Base-by-base conservation (phyloP, 2,329 filamentous ascomycete species). In the Penicillium brevicompactum region DNA sequence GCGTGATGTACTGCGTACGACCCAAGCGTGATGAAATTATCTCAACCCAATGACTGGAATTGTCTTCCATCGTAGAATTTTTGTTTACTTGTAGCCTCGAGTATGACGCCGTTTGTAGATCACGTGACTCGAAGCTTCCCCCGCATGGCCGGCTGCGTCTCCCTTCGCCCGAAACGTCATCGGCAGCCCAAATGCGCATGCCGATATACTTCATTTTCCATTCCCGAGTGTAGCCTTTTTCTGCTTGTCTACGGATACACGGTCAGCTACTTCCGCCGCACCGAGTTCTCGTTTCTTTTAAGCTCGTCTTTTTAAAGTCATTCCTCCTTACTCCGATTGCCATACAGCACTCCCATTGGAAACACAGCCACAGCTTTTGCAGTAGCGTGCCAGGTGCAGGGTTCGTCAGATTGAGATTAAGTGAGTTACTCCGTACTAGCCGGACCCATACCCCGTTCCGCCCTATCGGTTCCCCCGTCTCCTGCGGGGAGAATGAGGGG, bases 121-220 rank as follows among this genome's bases (percentile, higher is more conserved):
- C 53, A 60, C 58, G 55, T 57, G 57, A 34, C 13, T 24, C 11
- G 0, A 9, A 49, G 43, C 32, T 44, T 5, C 21, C 55, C 55
- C 51, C 57, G 45, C 51, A 53, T 53, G 51, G 32, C 51, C 51
- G 51, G 45, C 41, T 10, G 16, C 51, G 47, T 51, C 55, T 69
- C 67, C 68, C 57, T 70, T 70, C 67, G 66, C 52, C 68, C 68
- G 68, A 68, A 59, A 67, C 66, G 66, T 70, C 68, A 67, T 67
- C 52, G 46, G 18, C 8, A 41, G 22, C 27, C 27, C 34, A 34
- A 40, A 40, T 30, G 14, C 13, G 11, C 7, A 48, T 30, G 2
- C 30, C 38, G 51, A 44, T 53, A 49, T 43, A 53, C 51, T 42
- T 53, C 44, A 32, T 27, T n/a, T 42, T 42, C 30, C 13, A 41